phyloP scores from a whole-genome alignment of 73 alveolate species.

The Urostyla sp. region DNA sequence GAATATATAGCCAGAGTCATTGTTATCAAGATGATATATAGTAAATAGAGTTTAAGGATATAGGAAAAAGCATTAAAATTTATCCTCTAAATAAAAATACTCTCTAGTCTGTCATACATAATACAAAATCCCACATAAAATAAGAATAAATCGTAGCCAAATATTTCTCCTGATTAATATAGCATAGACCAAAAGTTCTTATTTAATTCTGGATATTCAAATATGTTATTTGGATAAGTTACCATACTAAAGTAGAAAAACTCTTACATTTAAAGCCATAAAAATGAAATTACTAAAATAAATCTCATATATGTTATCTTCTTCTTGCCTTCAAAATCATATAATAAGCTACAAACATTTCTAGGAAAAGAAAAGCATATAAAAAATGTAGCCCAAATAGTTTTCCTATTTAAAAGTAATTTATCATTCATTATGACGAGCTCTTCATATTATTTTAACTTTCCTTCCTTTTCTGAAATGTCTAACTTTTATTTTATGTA shows the following conservation, averaged over 20 bases:
- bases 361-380: constrained; percentile 44
- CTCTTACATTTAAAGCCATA: constrained; percentile 27
- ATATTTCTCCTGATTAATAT: not conserved
- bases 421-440: not conserved
- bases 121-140: constrained; percentile 4
- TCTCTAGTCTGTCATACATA: constrained; percentile 8
- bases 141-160: constrained; percentile 18
- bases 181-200: not conserved
- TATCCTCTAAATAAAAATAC: not conserved
- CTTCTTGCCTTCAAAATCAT: constrained; percentile 10
- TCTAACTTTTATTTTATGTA: not conserved
- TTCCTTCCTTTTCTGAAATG: constrained; percentile 41
- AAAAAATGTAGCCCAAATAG: constrained; percentile 45
- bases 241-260: not conserved
- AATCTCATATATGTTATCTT: constrained; percentile 33
- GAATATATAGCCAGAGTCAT: not conserved
- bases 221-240: not conserved
- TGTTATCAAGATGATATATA: not conserved
- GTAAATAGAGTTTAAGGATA: not conserved
- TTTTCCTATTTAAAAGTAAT: constrained; percentile 20
- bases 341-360: constrained; percentile 7
- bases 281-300: constrained; percentile 7
- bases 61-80: not conserved
- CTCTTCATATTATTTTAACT: constrained; percentile 29
- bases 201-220: constrained; percentile 22